Conservation (phyloP, 2,329 filamentous ascomycete genomes). For the Capronia americana region DNA sequence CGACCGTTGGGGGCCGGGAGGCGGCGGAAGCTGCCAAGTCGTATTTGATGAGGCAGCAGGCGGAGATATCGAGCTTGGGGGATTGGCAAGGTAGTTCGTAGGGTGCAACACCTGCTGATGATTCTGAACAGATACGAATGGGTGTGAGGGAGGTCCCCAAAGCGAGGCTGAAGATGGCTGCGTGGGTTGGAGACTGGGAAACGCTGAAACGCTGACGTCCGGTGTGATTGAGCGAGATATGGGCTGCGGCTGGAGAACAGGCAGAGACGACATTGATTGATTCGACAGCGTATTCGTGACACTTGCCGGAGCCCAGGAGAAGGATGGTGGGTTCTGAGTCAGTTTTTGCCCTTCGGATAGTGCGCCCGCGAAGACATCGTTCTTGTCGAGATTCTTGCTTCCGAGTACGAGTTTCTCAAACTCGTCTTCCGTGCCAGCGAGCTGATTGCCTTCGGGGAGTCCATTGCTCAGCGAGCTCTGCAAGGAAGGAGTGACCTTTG, state of each 20-base stretch:
- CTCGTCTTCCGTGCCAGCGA: conserved; percentile 68
- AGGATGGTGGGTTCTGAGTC: conserved; percentile 45
- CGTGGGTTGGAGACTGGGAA: conserved; percentile 55
- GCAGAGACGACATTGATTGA: conserved; percentile 33
- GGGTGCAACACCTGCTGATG: conserved; percentile 32
- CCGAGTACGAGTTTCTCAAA: conserved; percentile 92
- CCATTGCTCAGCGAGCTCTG: conserved; percentile 41
- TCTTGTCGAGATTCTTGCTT: conserved; percentile 53
- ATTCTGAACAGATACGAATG: conserved; percentile 24
- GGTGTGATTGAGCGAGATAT: conserved; percentile 58
- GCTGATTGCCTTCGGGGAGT: conserved; percentile 51
- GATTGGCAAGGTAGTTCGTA: conserved; percentile 20
- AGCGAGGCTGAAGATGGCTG: conserved; percentile 45
- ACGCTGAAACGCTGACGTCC: conserved; percentile 56
- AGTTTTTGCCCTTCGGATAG: conserved; percentile 42
- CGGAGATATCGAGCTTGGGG: conserved; percentile 26
- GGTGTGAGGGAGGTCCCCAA: conserved; percentile 29
- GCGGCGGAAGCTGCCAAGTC: conserved; percentile 34
- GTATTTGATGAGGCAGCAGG: conserved; percentile 24
- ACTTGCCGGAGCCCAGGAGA: conserved; percentile 52
- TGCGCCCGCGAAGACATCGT: conserved; percentile 44
- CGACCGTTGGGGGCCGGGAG: conserved; percentile 21
- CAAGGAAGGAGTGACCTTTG: conserved; percentile 42
- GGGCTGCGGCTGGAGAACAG: conserved; percentile 38
- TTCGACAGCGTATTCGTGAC: conserved; percentile 36